Conservation (phyloP, 441 rosid genomes). For the Biscutella auriculata region DNA sequence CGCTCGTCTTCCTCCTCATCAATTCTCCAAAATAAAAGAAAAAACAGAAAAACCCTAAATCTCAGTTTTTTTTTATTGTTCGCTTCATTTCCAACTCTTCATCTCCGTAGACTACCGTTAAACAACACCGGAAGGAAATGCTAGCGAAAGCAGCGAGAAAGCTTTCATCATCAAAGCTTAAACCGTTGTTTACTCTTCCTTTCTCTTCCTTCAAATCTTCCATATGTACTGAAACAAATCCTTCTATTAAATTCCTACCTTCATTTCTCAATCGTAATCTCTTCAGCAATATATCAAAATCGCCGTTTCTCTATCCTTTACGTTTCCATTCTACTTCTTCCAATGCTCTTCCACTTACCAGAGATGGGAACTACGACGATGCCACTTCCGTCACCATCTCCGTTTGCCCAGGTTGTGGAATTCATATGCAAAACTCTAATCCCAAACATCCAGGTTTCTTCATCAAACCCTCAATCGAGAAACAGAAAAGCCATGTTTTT, state of each 20-base stretch:
- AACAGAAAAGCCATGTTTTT: slow-evolving; percentile 13
- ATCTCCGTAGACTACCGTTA: neutral
- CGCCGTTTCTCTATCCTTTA: slow-evolving; percentile 11
- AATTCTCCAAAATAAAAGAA: neutral
- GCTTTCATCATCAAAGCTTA: slow-evolving; percentile 22
- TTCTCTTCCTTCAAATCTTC: slow-evolving; percentile 13
- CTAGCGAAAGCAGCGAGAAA: slow-evolving; percentile 20
- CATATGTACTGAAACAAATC: neutral
- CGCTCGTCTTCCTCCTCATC: slow-evolving; percentile 12
- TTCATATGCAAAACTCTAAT: slow-evolving; percentile 58
- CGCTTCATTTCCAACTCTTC: neutral
- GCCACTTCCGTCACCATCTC: slow-evolving; percentile 34
- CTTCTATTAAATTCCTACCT: too few species aligned
- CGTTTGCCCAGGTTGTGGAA: slow-evolving; percentile 89
- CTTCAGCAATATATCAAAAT: neutral
- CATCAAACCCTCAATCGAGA: slow-evolving; percentile 33
- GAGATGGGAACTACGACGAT: slow-evolving; percentile 75
- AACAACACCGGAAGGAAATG: slow-evolving; percentile 11
- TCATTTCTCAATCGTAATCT: neutral
- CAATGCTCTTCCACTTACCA: slow-evolving; percentile 24
- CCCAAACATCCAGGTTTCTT: slow-evolving; percentile 74
- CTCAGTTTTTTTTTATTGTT: neutral
- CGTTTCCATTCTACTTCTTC: slow-evolving; percentile 19
- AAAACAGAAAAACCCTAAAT: slow-evolving; percentile 13
- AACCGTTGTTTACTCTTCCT: slow-evolving; percentile 15